A percentile compares a stretch with the other conserved stretches of the same genome.
phyloP scores from a whole-genome alignment of 1,284 basidiomycete species.

The Ceratobasidium sp. region DNA sequence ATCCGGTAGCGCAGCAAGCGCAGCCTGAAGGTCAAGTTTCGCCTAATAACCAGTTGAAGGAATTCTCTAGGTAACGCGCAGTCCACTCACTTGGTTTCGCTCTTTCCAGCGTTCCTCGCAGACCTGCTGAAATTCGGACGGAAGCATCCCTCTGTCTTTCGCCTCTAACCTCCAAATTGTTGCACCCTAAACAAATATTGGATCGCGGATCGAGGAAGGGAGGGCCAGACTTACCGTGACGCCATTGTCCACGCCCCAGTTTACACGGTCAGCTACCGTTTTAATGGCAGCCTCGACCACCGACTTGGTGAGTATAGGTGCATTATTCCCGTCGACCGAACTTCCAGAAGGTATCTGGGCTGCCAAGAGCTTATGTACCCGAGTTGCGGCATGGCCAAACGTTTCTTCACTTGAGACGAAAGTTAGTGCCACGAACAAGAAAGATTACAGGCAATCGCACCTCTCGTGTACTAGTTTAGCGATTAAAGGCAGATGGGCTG shows the following conservation, averaged over 20 bases:
- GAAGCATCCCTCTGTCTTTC: constrained; percentile 69
- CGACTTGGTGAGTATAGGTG: constrained; percentile 40
- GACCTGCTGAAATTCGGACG: constrained; percentile 53
- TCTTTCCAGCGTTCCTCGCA: constrained; percentile 64
- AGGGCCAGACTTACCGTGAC: constrained; percentile 54
- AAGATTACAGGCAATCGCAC: constrained; percentile 51
- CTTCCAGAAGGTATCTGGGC: constrained; percentile 67
- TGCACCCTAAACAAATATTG: constrained; percentile 47
- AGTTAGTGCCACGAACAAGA: neutral
- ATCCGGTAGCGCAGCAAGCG: constrained; percentile 64
- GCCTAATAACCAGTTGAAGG: constrained; percentile 56
- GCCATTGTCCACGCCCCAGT: constrained; percentile 71
- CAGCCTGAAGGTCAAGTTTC: constrained; percentile 59
- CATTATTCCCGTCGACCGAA: constrained; percentile 47
- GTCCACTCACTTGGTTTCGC: constrained; percentile 62
- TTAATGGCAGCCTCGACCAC: constrained; percentile 68
- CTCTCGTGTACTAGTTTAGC: constrained; percentile 83
- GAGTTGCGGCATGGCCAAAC: constrained; percentile 21
- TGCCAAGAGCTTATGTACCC: constrained; percentile 55
- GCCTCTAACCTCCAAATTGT: constrained; percentile 92
- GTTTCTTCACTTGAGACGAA: constrained; percentile 67
- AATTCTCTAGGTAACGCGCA: constrained; percentile 14
- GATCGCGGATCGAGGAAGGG: constrained; percentile 18
- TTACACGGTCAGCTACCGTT: constrained; percentile 64
- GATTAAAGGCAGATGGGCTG: constrained; percentile 72